Base-by-base conservation (phyloP, 116 monocot species). In the Papilionanthe hybrid region DNA sequence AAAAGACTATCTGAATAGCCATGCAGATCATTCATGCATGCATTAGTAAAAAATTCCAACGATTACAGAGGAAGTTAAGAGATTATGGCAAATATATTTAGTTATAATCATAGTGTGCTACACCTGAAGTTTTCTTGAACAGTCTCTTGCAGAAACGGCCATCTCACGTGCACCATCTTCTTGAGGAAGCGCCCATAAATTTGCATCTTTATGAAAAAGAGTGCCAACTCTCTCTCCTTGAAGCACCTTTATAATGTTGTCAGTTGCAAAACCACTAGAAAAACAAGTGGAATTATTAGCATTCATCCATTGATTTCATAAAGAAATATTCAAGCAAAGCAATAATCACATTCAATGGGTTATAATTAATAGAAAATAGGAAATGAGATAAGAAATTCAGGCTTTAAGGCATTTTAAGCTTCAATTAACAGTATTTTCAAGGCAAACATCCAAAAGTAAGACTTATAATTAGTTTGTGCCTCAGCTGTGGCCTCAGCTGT, bases 71-170 rank as follows among this genome's bases (percentile, higher is more conserved):
- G 32, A 69, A 30, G 17, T 22, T 69, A 15, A 69, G 28, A 69
- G 12, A 69, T 23, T 15, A 23, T 32, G 12, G 32, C 7, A 28
- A 67, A 29, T 67, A 11, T 67, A 67, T 27, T 8, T 1, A 67
- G 25, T 67, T 10, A 67, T 67, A 67, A 57, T 0, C 72, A 42
- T 20, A 19, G 42, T 42, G 20, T 44, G 22, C n/a, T 28, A 45
- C 74, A 98, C 98, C 99, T 99, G 93, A 82, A 99, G 90, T 66
- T 88, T 79, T 50, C 99, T 93, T 42, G 99, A 95, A 81, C 90
- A 91, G 68, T 99, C 95, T 71, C 99, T 95, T 78, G 99, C 93
- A 58, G 99, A 87, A 89, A 90, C 87, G 72, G 95, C 93, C 99
- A 99, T 95, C 78, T 99, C 92, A 25, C 89, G 90, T 43, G 91